Evolutionary conservation across 768 basidiomycete genomes (phyloP).

Genomic region (Kwoniella heveanensis): DNA sequence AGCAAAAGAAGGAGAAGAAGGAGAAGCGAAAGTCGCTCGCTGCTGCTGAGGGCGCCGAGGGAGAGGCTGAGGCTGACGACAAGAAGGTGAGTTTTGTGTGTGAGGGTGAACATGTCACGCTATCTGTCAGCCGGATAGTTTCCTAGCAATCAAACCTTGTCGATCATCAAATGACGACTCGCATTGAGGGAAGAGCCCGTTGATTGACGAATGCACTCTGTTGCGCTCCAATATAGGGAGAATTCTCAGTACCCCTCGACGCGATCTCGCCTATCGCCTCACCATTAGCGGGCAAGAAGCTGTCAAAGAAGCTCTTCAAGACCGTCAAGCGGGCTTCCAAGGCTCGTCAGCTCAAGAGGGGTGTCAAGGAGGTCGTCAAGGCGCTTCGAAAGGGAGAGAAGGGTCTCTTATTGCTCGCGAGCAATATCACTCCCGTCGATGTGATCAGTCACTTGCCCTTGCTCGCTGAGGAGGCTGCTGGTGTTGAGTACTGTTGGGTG

Average conservation of each 20-base stretch:
- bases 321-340: slow-evolving; percentile 95
- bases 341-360: slow-evolving; percentile 90
- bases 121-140: no score
- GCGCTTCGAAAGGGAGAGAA: slow-evolving; percentile 96
- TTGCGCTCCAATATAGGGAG: no score
- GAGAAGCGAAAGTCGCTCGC: slow-evolving; percentile 52
- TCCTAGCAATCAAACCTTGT: no score
- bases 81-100: slow-evolving; percentile 43
- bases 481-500: slow-evolving; percentile 57
- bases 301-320: slow-evolving; percentile 91
- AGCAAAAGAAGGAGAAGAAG: slow-evolving; percentile 59
- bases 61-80: slow-evolving; percentile 60
- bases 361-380: slow-evolving; percentile 98
- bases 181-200: not conserved
- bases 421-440: slow-evolving; percentile 96
- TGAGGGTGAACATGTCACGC: no score
- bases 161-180: no score
- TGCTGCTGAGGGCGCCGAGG: slow-evolving; percentile 32
- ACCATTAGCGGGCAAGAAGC: slow-evolving; percentile 89
- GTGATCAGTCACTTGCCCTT: slow-evolving; percentile 96
- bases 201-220: no score
- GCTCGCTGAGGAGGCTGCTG: slow-evolving; percentile 82
- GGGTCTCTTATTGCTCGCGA: slow-evolving; percentile 89
- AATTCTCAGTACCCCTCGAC: slow-evolving; percentile 67
- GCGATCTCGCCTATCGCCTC: slow-evolving; percentile 92